phyloP scores from a whole-genome alignment of 306 rosid species.

The Ziziphus jujuba region DNA sequence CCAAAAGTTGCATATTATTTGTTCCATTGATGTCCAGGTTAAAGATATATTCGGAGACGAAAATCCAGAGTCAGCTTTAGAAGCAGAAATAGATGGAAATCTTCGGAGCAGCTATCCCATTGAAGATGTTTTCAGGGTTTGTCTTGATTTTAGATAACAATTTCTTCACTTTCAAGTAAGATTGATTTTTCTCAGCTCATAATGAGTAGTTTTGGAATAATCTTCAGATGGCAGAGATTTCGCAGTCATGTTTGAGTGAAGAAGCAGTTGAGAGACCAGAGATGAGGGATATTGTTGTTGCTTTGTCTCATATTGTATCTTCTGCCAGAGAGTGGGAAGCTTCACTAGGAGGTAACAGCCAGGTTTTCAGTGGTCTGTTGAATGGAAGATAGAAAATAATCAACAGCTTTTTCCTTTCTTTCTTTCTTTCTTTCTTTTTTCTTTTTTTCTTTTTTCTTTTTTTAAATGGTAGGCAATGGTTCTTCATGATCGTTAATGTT shows the following conservation, averaged over 20 bases:
- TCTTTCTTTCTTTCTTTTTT: too few species aligned
- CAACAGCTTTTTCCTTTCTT: background rate
- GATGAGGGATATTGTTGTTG: slow-evolving; percentile 56
- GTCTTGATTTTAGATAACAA: background rate
- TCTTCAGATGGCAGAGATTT: slow-evolving; percentile 60
- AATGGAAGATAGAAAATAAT: slow-evolving; percentile 53
- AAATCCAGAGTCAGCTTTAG: slow-evolving; percentile 50
- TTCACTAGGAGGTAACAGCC: slow-evolving; percentile 64
- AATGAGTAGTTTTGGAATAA: background rate
- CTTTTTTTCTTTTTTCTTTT: too few species aligned
- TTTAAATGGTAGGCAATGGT: too few species aligned
- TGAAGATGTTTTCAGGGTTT: slow-evolving; percentile 55
- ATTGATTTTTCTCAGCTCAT: background rate
- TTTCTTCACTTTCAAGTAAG: background rate
- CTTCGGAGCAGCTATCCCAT: slow-evolving; percentile 53
- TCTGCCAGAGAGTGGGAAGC: slow-evolving; percentile 79
- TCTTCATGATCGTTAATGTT: slow-evolving; percentile 3
- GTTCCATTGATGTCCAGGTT: slow-evolving; percentile 34
- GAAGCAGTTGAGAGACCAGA: slow-evolving; percentile 74
- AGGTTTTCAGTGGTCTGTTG: slow-evolving; percentile 61
- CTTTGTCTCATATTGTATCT: slow-evolving; percentile 46
- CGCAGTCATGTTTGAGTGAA: slow-evolving; percentile 64
- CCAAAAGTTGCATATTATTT: background rate
- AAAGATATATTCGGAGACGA: slow-evolving; percentile 53
- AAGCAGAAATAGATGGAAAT: slow-evolving; percentile 54